Evolutionary conservation across 2,329 filamentous ascomycete species (phyloP).

Genomic region (Neonectria faginata): DNA sequence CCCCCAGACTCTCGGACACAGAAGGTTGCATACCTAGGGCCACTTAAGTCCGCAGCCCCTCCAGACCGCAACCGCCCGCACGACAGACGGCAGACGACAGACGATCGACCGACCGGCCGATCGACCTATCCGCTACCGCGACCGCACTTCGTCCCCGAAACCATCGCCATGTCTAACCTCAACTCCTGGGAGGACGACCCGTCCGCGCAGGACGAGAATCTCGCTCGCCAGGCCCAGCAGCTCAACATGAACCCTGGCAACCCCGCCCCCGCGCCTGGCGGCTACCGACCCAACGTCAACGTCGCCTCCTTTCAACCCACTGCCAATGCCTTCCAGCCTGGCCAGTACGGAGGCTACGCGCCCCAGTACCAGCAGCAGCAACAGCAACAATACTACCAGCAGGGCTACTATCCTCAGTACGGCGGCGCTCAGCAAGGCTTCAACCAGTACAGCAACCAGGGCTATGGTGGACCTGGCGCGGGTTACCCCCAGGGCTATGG

Average conservation of each 20-base stretch:
- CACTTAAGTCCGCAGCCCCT: slow-evolving; percentile 31
- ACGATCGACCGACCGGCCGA: slow-evolving; percentile 37
- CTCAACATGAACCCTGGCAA: slow-evolving; percentile 75
- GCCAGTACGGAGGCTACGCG: slow-evolving; percentile 72
- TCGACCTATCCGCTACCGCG: slow-evolving; percentile 30
- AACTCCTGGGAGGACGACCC: slow-evolving; percentile 96
- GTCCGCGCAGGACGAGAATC: slow-evolving; percentile 79
- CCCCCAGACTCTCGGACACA: slow-evolving; percentile 17
- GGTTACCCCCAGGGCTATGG: slow-evolving; percentile 62
- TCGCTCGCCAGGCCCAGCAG: slow-evolving; percentile 81
- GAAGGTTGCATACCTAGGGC: slow-evolving; percentile 29
- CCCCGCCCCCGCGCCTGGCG: slow-evolving; percentile 57
- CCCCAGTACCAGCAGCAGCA: slow-evolving; percentile 64
- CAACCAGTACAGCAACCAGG: slow-evolving; percentile 65
- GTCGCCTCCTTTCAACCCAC: slow-evolving; percentile 79
- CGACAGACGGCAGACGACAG: slow-evolving; percentile 15
- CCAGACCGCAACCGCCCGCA: slow-evolving; percentile 39
- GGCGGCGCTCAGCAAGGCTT: slow-evolving; percentile 60
- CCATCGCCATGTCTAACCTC: slow-evolving; percentile 80
- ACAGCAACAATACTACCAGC: slow-evolving; percentile 64
- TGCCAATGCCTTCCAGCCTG: slow-evolving; percentile 77
- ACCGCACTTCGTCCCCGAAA: slow-evolving; percentile 23
- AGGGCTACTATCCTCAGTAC: slow-evolving; percentile 71
- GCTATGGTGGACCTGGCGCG: slow-evolving; percentile 58
- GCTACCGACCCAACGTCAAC: slow-evolving; percentile 63